These are phyloP conservation scores for Magnolia kwangsiensis DNA, from an alignment of 164 flowering plant species.

Conservation along the genomic window DNA sequence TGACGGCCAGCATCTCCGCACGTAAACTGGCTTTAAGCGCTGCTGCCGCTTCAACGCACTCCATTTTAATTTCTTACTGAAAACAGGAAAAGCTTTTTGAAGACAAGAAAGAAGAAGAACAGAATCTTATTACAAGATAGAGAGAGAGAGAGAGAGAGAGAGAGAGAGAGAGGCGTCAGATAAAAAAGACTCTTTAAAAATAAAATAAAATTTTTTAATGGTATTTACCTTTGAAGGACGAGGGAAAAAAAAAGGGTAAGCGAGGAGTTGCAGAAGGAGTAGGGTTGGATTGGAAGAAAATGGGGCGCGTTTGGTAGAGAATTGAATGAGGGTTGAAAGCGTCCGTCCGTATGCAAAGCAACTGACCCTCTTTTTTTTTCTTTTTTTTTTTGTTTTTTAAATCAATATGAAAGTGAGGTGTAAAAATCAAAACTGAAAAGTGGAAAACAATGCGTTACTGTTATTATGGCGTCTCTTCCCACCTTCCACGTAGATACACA, in stretches of 20 bases:
- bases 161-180: not conserved
- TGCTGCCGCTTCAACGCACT: slow-evolving; percentile 35
- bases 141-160: not conserved
- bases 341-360: not conserved
- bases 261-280: slow-evolving; percentile 2
- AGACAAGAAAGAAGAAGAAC: not conserved
- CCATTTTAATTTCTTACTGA: slow-evolving; percentile 26
- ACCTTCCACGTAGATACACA: no score
- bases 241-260: not conserved
- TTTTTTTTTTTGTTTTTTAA: no score
- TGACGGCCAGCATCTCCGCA: slow-evolving; percentile 25
- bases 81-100: not conserved
- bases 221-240: slow-evolving; percentile 7
- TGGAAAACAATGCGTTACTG: no score
- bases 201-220: no score
- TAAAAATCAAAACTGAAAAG: no score
- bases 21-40: slow-evolving; percentile 56
- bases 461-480: no score
- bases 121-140: not conserved
- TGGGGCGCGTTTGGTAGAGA: slow-evolving; percentile 24
- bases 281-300: slow-evolving; percentile 11
- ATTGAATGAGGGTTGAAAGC: slow-evolving; percentile 34
- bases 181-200: not conserved
- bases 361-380: not conserved
- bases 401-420: not conserved